Conservation (phyloP, 176 grass and related monocot species). For the Avena sativa region DNA sequence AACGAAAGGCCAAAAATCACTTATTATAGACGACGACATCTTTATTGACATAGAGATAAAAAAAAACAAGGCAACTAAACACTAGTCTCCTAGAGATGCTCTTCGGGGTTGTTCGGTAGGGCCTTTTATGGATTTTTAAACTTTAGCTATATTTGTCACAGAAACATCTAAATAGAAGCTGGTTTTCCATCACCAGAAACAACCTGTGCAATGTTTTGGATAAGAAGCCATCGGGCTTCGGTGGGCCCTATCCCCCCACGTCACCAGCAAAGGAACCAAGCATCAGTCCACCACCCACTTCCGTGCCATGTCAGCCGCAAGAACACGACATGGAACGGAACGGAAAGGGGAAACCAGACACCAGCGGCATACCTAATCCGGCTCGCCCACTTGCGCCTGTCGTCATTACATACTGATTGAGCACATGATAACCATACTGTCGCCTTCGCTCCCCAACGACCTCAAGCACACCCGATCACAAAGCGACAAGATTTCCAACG, state of each 20-base stretch:
- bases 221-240: conserved; percentile 2
- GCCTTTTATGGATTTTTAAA: too few relatives aligned
- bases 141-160: too few relatives aligned
- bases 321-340: neutral
- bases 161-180: too few relatives aligned
- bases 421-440: conserved; percentile 18
- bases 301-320: neutral
- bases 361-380: conserved; percentile 1
- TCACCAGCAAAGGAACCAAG: neutral
- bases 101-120: too few relatives aligned
- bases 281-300: neutral
- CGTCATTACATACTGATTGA: conserved; percentile 2
- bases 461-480: neutral
- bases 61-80: too few relatives aligned
- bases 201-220: conserved; percentile 1
- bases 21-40: too few relatives aligned
- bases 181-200: neutral
- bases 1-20: too few relatives aligned
- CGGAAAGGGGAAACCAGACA: neutral
- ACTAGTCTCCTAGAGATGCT: too few relatives aligned
- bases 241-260: neutral
- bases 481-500: neutral
- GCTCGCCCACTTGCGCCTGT: neutral
- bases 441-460: conserved; percentile 11
- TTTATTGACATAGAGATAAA: too few relatives aligned